A percentile compares a stretch with the other conserved stretches of the same genome.
Conservation (phyloP, 768 basidiomycete genomes). For the Boletus rufocinnamomeus region DNA sequence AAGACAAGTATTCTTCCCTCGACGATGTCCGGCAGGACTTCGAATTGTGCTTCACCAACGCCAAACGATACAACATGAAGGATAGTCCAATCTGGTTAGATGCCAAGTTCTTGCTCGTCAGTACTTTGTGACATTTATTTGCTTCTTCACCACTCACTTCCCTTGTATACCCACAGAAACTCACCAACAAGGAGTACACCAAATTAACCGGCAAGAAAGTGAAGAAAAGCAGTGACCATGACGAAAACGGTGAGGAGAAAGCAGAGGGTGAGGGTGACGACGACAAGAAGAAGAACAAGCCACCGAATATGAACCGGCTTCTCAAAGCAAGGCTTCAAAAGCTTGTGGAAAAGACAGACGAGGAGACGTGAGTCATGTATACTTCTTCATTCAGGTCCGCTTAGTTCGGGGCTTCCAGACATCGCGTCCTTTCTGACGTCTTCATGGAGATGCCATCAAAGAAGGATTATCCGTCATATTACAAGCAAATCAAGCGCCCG, state of each 20-base stretch:
- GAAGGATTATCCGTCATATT: conserved; percentile 79
- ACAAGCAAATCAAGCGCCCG: conserved; percentile 75
- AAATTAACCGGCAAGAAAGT: conserved; percentile 45
- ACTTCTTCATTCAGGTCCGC: neutral
- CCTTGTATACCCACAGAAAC: conserved; percentile 41
- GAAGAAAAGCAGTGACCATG: conserved; percentile 41
- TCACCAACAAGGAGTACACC: conserved; percentile 47
- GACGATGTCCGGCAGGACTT: conserved; percentile 70
- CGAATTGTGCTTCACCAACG: conserved; percentile 78
- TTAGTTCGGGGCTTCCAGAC: conserved; percentile 42
- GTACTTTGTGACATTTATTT: conserved; percentile 28
- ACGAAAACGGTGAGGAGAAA: conserved; percentile 43
- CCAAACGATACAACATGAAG: conserved; percentile 79
- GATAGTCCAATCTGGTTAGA: conserved; percentile 79
- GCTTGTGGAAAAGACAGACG: conserved; percentile 69
- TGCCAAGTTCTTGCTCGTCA: conserved; percentile 78
- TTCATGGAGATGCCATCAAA: conserved; percentile 86
- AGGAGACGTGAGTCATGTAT: conserved; percentile 50
- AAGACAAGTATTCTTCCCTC: conserved; percentile 58
- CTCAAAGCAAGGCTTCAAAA: conserved; percentile 73
- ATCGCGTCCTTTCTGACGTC: conserved; percentile 63
- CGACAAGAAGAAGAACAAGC: conserved; percentile 53
- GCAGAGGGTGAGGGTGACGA: conserved; percentile 44
- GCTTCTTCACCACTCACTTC: conserved; percentile 4
- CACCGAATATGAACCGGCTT: conserved; percentile 63